Conservation (phyloP, 768 basidiomycete species). For the Saitozyma podzolica region DNA sequence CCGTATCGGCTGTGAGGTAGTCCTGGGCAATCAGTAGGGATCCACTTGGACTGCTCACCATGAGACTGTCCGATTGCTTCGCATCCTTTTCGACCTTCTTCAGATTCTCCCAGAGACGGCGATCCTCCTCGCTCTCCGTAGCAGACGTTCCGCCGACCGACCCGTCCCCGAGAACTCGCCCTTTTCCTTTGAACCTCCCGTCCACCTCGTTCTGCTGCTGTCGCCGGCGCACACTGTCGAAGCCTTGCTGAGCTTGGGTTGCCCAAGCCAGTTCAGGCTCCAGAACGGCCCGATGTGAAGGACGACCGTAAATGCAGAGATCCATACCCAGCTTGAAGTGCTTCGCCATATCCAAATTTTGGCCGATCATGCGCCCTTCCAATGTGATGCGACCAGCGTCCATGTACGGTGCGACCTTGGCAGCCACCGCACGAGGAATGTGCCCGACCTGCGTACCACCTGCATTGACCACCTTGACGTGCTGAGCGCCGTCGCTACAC, state of each 20-base stretch:
- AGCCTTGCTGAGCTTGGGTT: conserved; percentile 67
- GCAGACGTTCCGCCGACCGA: conserved; percentile 1
- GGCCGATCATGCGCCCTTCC: conserved; percentile 64
- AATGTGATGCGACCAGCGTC: conserved; percentile 66
- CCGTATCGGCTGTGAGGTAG: conserved; percentile 53
- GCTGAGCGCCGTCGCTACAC: conserved; percentile 56
- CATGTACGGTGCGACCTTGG: conserved; percentile 68
- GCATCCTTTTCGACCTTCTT: conserved; percentile 78
- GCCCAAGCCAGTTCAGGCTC: conserved; percentile 74
- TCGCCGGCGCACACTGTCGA: conserved; percentile 43
- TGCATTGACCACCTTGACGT: conserved; percentile 72
- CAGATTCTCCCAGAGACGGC: conserved; percentile 63
- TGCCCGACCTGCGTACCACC: conserved; percentile 75
- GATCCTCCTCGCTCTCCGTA: conserved; percentile 65
- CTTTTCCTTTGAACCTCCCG: conserved; percentile 1
- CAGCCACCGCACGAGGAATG: conserved; percentile 64
- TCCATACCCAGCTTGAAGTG: conserved; percentile 64
- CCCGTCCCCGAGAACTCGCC: neutral
- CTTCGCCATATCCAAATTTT: conserved; percentile 52
- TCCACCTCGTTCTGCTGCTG: neutral
- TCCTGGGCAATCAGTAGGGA: conserved; percentile 50
- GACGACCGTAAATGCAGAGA: conserved; percentile 66
- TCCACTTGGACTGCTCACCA: conserved; percentile 27
- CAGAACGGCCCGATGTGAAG: conserved; percentile 62
- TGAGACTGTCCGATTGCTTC: conserved; percentile 59